Percentiles rank a stretch among this genome's conserved stretches.
Evolutionary conservation across 768 basidiomycete species (phyloP).

Genomic region (Tylopilus sp.): DNA sequence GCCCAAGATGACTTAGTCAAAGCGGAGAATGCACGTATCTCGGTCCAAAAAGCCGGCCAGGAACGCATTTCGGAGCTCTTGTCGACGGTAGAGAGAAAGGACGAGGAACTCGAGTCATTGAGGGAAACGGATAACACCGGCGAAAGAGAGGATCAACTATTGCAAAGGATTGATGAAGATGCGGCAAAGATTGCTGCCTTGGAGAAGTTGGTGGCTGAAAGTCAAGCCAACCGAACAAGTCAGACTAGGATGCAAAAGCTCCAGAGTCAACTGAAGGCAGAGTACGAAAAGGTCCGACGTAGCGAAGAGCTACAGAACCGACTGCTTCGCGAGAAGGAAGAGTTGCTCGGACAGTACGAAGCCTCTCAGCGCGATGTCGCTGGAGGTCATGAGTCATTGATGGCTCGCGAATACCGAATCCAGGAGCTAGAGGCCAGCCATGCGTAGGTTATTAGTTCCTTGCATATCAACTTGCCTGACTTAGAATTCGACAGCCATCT

Average conservation of each 20-base stretch:
- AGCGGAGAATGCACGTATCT: slow-evolving; percentile 57
- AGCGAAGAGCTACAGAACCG: slow-evolving; percentile 43
- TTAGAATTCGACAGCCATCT: slow-evolving; percentile 16
- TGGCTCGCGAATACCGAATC: slow-evolving; percentile 23
- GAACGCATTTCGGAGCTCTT: slow-evolving; percentile 44
- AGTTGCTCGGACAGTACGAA: slow-evolving; percentile 41
- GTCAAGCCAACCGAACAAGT: slow-evolving; percentile 30
- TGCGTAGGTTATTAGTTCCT: slow-evolving; percentile 21
- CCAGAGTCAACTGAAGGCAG: slow-evolving; percentile 38
- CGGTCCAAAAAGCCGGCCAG: slow-evolving; percentile 45
- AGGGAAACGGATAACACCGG: slow-evolving; percentile 37
- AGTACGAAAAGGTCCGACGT: slow-evolving; percentile 37
- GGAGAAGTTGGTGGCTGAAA: slow-evolving; percentile 45
- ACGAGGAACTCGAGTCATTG: slow-evolving; percentile 54
- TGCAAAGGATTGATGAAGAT: slow-evolving; percentile 70
- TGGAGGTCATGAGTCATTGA: slow-evolving; percentile 18
- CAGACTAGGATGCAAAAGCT: slow-evolving; percentile 40
- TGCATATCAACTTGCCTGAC: neutral
- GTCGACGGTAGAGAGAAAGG: slow-evolving; percentile 45
- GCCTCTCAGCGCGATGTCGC: slow-evolving; percentile 33
- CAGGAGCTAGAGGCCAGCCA: slow-evolving; percentile 22
- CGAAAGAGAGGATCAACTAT: slow-evolving; percentile 56
- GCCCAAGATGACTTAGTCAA: slow-evolving; percentile 48
- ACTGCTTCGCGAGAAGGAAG: slow-evolving; percentile 53
- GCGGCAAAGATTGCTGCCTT: slow-evolving; percentile 61